Evolutionary conservation across 805 yeast genomes (phyloP).

Genomic region (Candida endomychidarum): DNA sequence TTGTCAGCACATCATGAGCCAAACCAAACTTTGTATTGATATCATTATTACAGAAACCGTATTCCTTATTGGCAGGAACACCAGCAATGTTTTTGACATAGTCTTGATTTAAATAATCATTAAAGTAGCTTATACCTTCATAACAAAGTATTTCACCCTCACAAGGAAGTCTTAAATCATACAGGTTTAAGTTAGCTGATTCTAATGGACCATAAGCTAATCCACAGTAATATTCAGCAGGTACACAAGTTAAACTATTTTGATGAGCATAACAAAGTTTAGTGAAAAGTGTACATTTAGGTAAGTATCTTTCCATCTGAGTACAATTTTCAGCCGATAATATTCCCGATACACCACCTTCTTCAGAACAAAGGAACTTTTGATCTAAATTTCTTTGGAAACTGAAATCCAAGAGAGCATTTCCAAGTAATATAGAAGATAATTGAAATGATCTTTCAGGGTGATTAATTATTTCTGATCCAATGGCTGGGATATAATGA

Average conservation of each 20-base stretch:
- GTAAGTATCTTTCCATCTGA: constrained; percentile 21
- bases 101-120: constrained; percentile 49
- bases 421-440: constrained; percentile 83
- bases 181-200: constrained; percentile 9
- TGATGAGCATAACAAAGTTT: constrained; percentile 1
- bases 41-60: constrained; percentile 42
- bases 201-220: constrained; percentile 8
- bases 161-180: constrained; percentile 15
- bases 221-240: constrained; percentile 11
- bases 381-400: constrained; percentile 70
- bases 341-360: constrained; percentile 30
- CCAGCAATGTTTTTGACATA: constrained; percentile 54
- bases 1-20: constrained; percentile 60
- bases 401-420: constrained; percentile 82
- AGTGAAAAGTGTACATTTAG: constrained; percentile 5
- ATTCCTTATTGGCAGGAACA: constrained; percentile 41
- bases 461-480: constrained; percentile 38
- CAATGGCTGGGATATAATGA: constrained; percentile 43
- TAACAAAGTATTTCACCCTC: constrained; percentile 39
- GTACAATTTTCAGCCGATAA: constrained; percentile 26
- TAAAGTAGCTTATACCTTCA: constrained; percentile 45
- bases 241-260: constrained; percentile 9
- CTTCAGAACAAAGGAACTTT: constrained; percentile 81
- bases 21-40: constrained; percentile 42
- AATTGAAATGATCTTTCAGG: constrained; percentile 47